A percentile compares a stretch with the other conserved stretches of the same genome.
Conservation (phyloP, 2,329 filamentous ascomycete species). For the Penicillium sp. region DNA sequence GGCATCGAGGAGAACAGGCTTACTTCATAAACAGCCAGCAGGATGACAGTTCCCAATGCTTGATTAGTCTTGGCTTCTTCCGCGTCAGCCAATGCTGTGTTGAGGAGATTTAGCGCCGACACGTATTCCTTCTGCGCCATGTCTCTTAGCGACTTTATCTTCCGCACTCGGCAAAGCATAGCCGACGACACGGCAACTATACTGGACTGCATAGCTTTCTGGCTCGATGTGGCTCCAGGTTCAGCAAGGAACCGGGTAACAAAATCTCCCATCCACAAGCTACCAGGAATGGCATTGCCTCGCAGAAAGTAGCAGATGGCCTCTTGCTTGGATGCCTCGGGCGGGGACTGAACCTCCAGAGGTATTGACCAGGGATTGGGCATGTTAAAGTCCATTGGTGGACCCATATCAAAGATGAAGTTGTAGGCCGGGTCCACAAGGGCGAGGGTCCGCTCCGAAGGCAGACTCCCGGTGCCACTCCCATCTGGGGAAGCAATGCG, state of each 20-base stretch:
- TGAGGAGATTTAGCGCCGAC: slow-evolving; percentile 52
- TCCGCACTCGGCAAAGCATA: slow-evolving; percentile 57
- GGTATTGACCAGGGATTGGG: slow-evolving; percentile 18
- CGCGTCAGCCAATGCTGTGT: slow-evolving; percentile 35
- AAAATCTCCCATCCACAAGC: slow-evolving; percentile 29
- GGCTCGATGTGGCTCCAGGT: slow-evolving; percentile 25
- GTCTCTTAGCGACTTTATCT: slow-evolving; percentile 50
- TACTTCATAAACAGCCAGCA: slow-evolving; percentile 66
- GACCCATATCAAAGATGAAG: slow-evolving; percentile 25
- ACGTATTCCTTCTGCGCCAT: slow-evolving; percentile 58
- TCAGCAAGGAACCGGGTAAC: slow-evolving; percentile 26
- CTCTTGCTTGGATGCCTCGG: slow-evolving; percentile 33
- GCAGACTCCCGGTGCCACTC: slow-evolving; percentile 11
- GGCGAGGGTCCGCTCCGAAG: slow-evolving; percentile 4
- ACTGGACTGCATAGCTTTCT: slow-evolving; percentile 45
- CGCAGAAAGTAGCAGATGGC: slow-evolving; percentile 41
- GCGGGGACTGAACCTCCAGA: slow-evolving; percentile 29
- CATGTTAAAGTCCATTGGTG: slow-evolving; percentile 18
- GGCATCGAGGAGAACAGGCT: slow-evolving; percentile 11
- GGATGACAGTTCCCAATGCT: slow-evolving; percentile 57
- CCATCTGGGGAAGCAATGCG: slow-evolving; percentile 31
- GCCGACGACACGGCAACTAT: slow-evolving; percentile 62
- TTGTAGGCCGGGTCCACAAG: slow-evolving; percentile 10
- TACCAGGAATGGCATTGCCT: slow-evolving; percentile 36
- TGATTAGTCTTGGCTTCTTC: slow-evolving; percentile 43